Evolutionary conservation across 192 early-diverging fungal species (phyloP).

Genomic region (Kappamyces sp.): DNA sequence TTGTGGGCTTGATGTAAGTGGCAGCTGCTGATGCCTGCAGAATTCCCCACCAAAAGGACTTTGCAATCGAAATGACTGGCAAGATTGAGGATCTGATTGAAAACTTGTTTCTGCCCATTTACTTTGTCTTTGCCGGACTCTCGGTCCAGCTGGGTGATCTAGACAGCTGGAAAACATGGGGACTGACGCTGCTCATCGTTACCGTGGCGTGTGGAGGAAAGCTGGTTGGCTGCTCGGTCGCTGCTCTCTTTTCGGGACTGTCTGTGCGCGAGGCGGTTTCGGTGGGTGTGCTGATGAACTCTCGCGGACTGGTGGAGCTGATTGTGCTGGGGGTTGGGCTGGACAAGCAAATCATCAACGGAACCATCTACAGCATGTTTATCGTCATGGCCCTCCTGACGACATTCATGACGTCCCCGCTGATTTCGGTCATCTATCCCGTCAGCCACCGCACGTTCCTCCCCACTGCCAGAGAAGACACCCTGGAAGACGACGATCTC

Average conservation of each 20-base stretch:
- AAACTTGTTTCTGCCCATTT: constrained; percentile 75
- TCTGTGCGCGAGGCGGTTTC: constrained; percentile 70
- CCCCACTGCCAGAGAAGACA: neutral
- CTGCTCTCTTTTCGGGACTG: constrained; percentile 57
- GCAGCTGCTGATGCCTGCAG: too few relatives aligned
- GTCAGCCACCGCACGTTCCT: constrained; percentile 10
- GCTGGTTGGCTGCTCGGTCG: constrained; percentile 61
- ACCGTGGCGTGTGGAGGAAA: constrained; percentile 71
- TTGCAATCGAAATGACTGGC: constrained; percentile 70
- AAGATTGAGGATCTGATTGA: constrained; percentile 76
- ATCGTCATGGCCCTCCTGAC: constrained; percentile 77
- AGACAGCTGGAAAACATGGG: constrained; percentile 61
- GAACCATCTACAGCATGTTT: constrained; percentile 53
- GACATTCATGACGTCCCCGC: constrained; percentile 82
- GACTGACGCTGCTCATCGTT: constrained; percentile 63
- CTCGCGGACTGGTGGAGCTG: constrained; percentile 73
- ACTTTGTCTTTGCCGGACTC: constrained; percentile 77
- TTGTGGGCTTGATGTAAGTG: constrained; percentile 59
- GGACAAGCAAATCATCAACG: constrained; percentile 66
- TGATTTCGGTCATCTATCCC: constrained; percentile 70
- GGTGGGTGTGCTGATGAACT: constrained; percentile 80
- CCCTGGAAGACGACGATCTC: neutral
- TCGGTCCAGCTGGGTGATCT: constrained; percentile 73
- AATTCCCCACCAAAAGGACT: constrained; percentile 70
- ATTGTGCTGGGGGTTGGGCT: constrained; percentile 82